Evolutionary conservation across 2,329 filamentous ascomycete genomes (phyloP), one percentile per base, ranked within the genome.

Genomic region (Paradendryphiella salina): DNA sequence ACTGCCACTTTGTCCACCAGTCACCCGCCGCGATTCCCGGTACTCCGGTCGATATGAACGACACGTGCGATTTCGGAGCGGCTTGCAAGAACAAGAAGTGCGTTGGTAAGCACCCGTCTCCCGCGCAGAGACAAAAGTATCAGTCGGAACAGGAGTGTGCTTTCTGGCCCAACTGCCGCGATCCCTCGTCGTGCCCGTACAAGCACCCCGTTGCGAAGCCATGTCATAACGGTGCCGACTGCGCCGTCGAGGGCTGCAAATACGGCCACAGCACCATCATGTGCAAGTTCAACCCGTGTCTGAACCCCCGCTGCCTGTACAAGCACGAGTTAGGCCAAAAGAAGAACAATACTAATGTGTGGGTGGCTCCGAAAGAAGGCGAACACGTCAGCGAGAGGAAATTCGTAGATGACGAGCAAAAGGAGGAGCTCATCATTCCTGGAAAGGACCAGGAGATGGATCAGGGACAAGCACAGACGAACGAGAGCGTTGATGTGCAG

Each of bases 31-130:
- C 93, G 26, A 88, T 90, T 3, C 86, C 87, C 2, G 89, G 88
- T 21, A 83, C 82, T 2, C 81, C 85, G 0, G 80, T 97, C 50
- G 94, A 97, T 71, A 81, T 92, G 60, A 83, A 80, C 51, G 90
- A 96, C 65, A 80, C 82, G 14, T 99, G 94, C 77, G 82, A 82
- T 14, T 97, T 89, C 64, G 93, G 91, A 15, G 90, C 85, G 2
- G 91, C 91, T 7, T 99, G 94, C 84, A 96, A 94, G 77, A 99
- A 97, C 79, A 82, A 85, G 66, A 97, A 97, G 77, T 99, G 94
- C 69, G 89, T 88, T 7, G 92, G 83, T 23, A 89, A 90, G 52
- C 94, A 99, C 73, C 94, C 94, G 2, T 96, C 92, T 5, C 94
- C 94, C 1, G 91, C 93, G 5, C 83, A 88, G 62, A 89, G 85